Evolutionary conservation across 2,329 filamentous ascomycete species (phyloP).

Genomic region (Fusarium cyanostomum): DNA sequence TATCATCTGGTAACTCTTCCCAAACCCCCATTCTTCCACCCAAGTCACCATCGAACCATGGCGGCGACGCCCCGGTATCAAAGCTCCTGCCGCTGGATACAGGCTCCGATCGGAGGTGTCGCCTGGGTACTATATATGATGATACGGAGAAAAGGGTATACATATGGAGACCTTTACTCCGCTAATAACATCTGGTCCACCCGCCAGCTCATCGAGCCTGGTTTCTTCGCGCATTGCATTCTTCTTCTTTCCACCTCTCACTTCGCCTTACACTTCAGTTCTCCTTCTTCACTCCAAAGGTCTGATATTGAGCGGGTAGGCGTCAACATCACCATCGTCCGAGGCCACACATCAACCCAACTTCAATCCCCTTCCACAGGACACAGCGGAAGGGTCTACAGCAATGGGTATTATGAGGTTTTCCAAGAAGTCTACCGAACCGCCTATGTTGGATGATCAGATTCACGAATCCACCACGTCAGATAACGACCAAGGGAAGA

Average conservation of each 20-base stretch:
- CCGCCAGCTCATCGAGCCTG: neutral
- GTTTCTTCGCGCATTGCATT: slow-evolving; percentile 8
- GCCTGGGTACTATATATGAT: slow-evolving; percentile 22
- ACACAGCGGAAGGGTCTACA: neutral
- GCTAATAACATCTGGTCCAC: slow-evolving; percentile 28
- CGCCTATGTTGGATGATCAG: neutral
- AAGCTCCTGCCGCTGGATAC: slow-evolving; percentile 22
- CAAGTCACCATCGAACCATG: slow-evolving; percentile 18
- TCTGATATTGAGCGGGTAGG: neutral
- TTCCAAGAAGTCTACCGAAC: slow-evolving; percentile 12
- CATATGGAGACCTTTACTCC: slow-evolving; percentile 31
- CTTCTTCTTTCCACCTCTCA: neutral
- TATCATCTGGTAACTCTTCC: neutral
- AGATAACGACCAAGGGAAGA: slow-evolving; percentile 27
- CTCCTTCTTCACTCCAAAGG: neutral
- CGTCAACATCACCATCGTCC: neutral
- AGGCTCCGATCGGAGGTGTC: slow-evolving; percentile 33
- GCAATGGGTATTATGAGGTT: slow-evolving; percentile 32
- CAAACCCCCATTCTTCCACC: slow-evolving; percentile 5
- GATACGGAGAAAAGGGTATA: slow-evolving; percentile 20
- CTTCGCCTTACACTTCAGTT: neutral
- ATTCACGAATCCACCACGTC: slow-evolving; percentile 21
- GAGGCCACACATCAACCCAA: neutral
- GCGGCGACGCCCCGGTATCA: slow-evolving; percentile 3
- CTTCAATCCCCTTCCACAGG: neutral